Evolutionary conservation across 2,329 filamentous ascomycete species (phyloP), one percentile per base, ranked within the genome.

Genomic region (Aspergillus proliferans): DNA sequence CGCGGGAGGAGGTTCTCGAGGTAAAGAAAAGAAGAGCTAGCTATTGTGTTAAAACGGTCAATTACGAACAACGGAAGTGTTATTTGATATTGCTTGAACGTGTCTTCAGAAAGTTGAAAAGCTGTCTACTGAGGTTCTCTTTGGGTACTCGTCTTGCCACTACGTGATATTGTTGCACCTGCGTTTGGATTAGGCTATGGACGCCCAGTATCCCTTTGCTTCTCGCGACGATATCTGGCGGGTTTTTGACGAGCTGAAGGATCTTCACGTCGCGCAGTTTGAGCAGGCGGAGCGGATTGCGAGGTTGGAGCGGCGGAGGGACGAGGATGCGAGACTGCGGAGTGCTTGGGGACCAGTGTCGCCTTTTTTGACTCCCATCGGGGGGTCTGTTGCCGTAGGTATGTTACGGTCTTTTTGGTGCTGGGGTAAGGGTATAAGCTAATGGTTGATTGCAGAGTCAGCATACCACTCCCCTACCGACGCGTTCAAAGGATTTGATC

Each of bases 321-420:
- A 84, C 56, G 81, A 84, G 57, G 81, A 84, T 69, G 76, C 77
- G 48, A 75, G 78, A 55, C 69, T 84, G 69, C 94, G 92, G 70
- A 95, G 87, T 52, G 87, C 94, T 49, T 98, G 93, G 93, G 82
- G 82, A 44, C 85, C 86, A 56, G 73, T 78, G 43, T 95, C 91
- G 48, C 91, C 91, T 14, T 96, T 96, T 65, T 90, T 92, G n/a
- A 85, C 85, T 56, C 83, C 90, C 36, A 69, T 95, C 50, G 84
- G 86, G 58, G 87, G 88, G 47, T 91, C 89, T 42, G 86, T 90
- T 47, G 87, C 94, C 66, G 87, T 94, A 75, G 89, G 92, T 94
- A 72, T 69, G 81, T 65, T 38, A 42, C 34, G 47, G 34, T 50
- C 22, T 48, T 36, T 15, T 19, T 38, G 7, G 41, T 43, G 44